Evolutionary conservation across 495 filamentous ascomycete species (phyloP), one percentile per base, ranked within the genome.

Genomic region (Rusavskia elegans): DNA sequence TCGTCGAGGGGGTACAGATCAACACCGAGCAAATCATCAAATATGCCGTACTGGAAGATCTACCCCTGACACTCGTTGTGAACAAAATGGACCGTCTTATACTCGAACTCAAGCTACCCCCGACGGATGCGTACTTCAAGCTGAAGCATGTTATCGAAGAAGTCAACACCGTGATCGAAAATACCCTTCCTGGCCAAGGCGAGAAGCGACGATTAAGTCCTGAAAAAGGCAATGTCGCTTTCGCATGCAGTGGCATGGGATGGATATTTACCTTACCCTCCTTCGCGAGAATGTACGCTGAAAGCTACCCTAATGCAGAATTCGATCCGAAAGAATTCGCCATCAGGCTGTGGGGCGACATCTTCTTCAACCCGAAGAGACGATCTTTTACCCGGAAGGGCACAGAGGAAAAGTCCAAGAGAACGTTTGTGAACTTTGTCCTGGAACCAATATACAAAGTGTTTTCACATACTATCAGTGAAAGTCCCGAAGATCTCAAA

Each of bases 41-140:
- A 66, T 86, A 98, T 64, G 88, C 89, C 6, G 82, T 97, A 6
- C 72, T 95, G 46, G 86, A 95, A 63, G 87, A 87, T 60, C 73
- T 97, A 11, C 90, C 92, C 0, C 70, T 98, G 58, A 88, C 85
- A 2, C 66, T 98, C 56, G 80, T 97, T 49, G 76, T 98, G 66
- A 98, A 97, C 72, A 98, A 98, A 66, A 83, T 98, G 80, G 92
- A 98, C 57, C 80, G 92, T 38, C 69, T 98, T 51, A 94, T 98
- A 51, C 69, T 98, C 35, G 92, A 98, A 65, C 77, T 98, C 50
- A 93, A 95, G 65, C 75, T 98, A 16, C 93, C 93, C 1, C 93
- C 93, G 5, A 85, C 81, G 55, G 92, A 98, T 63, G 92, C 92
- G 23, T 98, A 97, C 65, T 97, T 95, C 77, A 98, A 98, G 69